A percentile compares a stretch with the other conserved stretches of the same genome.
Evolutionary conservation across 352 stramenopile genomes (phyloP).

Genomic region (Hyphochytrium catenoides): DNA sequence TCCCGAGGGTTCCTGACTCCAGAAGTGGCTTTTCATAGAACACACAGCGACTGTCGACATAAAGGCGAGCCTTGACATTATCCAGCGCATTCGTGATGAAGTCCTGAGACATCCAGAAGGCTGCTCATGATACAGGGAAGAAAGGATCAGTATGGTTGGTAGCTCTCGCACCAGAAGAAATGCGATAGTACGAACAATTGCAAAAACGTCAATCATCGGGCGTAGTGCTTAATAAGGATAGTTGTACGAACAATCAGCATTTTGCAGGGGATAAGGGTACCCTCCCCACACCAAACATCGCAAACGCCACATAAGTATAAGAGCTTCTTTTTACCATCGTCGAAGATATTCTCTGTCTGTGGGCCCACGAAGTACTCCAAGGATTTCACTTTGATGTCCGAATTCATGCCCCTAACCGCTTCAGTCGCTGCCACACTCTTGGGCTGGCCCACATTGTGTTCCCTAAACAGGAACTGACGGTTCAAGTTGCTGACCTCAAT

Average conservation of each 20-base stretch:
- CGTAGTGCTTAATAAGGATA: too few relatives aligned
- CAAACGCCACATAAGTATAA: too few relatives aligned
- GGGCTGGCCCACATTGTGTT: constrained; percentile 53
- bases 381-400: constrained; percentile 39
- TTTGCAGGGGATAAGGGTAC: too few relatives aligned
- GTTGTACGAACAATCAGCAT: too few relatives aligned
- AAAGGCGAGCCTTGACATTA: constrained; percentile 91
- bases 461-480: constrained; percentile 54
- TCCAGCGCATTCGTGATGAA: constrained; percentile 97
- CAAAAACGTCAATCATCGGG: too few relatives aligned
- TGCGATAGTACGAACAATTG: too few relatives aligned
- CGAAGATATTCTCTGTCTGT: constrained; percentile 48
- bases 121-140: too few relatives aligned
- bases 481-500: constrained; percentile 68
- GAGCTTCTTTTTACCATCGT: too few relatives aligned
- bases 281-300: too few relatives aligned
- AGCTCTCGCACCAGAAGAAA: too few relatives aligned
- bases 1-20: constrained; percentile 93
- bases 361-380: constrained; percentile 46
- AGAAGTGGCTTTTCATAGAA: constrained; percentile 88
- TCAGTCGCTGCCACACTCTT: constrained; percentile 51
- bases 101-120: constrained; percentile 57
- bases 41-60: constrained; percentile 96
- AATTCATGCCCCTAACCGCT: constrained; percentile 44
- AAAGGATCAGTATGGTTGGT: too few relatives aligned